These are phyloP conservation scores for Neospora caninum DNA, from an alignment of 169 alveolate genomes.

Conservation along the genomic window DNA sequence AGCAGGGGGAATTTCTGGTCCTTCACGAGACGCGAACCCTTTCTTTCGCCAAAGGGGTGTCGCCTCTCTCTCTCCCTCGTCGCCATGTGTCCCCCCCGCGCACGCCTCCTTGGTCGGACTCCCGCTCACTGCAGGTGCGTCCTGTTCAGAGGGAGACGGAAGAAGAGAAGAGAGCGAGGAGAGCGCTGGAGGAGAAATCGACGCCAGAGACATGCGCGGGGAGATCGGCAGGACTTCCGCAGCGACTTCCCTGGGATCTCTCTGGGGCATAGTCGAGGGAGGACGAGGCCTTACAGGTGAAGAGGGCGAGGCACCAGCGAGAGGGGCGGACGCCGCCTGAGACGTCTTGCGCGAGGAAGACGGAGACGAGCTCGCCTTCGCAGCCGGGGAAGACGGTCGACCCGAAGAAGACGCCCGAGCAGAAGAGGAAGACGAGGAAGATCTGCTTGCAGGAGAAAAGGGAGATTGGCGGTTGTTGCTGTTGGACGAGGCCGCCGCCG, in stretches of 20 bases:
- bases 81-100: background rate
- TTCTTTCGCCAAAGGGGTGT: background rate
- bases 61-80: background rate
- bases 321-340: background rate
- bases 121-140: background rate
- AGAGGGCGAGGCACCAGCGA: background rate
- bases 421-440: background rate
- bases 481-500: background rate
- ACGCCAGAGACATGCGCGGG: background rate
- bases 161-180: background rate
- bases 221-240: background rate
- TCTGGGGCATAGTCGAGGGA: background rate
- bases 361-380: background rate
- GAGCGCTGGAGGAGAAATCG: background rate
- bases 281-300: background rate
- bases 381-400: background rate
- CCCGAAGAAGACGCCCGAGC: constrained; percentile 2
- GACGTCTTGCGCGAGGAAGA: background rate
- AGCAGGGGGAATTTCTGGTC: background rate
- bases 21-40: background rate
- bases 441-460: background rate
- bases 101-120: background rate
- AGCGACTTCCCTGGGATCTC: background rate
- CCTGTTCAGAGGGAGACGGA: background rate
- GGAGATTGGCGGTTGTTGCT: background rate